These are phyloP conservation scores for Fusarium duplospermum DNA, from an alignment of 2,329 filamentous ascomycete species.

Conservation along the genomic window DNA sequence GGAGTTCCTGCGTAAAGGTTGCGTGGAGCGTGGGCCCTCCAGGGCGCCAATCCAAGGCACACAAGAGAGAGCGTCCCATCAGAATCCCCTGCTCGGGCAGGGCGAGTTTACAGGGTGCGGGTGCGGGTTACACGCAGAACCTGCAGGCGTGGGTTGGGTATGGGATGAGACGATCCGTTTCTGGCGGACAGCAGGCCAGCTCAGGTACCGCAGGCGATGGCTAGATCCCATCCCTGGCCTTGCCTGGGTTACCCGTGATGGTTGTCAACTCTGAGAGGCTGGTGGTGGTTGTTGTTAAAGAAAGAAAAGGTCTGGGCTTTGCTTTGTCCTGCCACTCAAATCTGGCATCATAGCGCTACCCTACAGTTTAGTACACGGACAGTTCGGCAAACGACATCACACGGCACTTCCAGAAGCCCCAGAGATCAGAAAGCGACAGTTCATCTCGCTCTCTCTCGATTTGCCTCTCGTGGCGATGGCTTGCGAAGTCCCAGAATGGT, in stretches of 20 bases:
- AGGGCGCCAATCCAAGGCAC: constrained; percentile 25
- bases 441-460: constrained; percentile 13
- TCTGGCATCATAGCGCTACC: constrained; percentile 16
- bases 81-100: constrained; percentile 22
- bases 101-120: constrained; percentile 20
- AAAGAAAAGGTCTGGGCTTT: constrained; percentile 14
- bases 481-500: constrained; percentile 18
- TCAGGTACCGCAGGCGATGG: constrained; percentile 9
- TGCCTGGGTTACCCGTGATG: background rate
- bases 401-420: constrained; percentile 27
- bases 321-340: constrained; percentile 12
- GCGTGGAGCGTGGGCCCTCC: constrained; percentile 33
- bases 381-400: constrained; percentile 16
- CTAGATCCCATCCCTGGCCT: background rate
- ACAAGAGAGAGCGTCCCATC: background rate
- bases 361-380: constrained; percentile 9
- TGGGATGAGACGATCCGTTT: constrained; percentile 20
- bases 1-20: constrained; percentile 40
- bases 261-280: constrained; percentile 30
- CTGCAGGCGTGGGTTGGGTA: constrained; percentile 29
- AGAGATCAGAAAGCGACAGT: constrained; percentile 7
- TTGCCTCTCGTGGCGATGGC: constrained; percentile 33
- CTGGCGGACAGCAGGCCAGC: background rate
- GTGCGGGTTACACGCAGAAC: constrained; percentile 9
- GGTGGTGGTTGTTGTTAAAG: constrained; percentile 1